Base-by-base conservation (phyloP, 306 rosid genomes). In the Senna tora region DNA sequence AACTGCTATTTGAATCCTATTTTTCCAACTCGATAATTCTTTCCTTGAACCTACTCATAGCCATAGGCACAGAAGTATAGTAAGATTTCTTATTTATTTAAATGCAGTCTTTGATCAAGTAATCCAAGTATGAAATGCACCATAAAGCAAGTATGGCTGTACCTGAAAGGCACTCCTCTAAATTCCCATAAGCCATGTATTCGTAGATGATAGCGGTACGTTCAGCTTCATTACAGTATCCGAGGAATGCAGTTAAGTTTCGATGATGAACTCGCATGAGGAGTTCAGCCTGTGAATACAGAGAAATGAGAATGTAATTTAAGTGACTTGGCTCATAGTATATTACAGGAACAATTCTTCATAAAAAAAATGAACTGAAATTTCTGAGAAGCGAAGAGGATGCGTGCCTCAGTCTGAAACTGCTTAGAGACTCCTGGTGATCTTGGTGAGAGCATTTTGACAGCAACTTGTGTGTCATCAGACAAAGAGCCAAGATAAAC, bases 391-490 rank as follows among this genome's bases (percentile, higher is more conserved):
- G 55, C 33, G 46, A 21, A 41, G 7, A 49, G 19, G n/a, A n/a
- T n/a, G n/a, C 84, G 2, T 81, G 54, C 90, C 93, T 88, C 90
- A 20, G 82, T 73, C 65, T 81, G 82, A 71, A 85, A 88, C 72
- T 88, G 77, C 43, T 25, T 69, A 53, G 74, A 78, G 15, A 78
- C 81, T 74, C 69, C 78, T 21, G 73, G 6, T n/a, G 87, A 67
- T 41, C 75, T 65, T 10, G 67, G 38, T 38, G 85, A 79, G 53
- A 88, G 81, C 75, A 86, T 76, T 78, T 88, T 88, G 75, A 85
- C 88, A 49, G 90, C 90, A 20, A 83, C 89, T 80, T 84, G 85
- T 38, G 84, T 78, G 20, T 60, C 53, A 8, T 76, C 80, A 5
- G 67, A 34, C n/a, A 82, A 19, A 57, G 28, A 57, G 54, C 91